These are phyloP conservation scores for Daldinia eschscholtzii DNA, from an alignment of 2,329 filamentous ascomycete genomes.

Conservation along the genomic window DNA sequence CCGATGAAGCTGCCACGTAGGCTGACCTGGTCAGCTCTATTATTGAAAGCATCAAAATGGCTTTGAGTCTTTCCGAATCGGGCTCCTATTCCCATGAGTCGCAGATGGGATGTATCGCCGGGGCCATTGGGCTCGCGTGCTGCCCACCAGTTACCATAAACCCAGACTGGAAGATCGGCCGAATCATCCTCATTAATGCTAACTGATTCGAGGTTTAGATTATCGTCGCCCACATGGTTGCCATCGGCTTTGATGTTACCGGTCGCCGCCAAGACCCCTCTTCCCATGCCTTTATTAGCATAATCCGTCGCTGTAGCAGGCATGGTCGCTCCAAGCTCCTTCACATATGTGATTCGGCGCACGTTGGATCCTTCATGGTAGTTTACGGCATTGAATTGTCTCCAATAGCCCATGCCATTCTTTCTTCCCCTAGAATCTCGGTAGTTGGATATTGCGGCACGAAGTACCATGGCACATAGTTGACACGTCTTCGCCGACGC, in stretches of 20 bases:
- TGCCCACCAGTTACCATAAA: constrained; percentile 30
- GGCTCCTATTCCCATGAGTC: constrained; percentile 26
- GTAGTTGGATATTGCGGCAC: constrained; percentile 28
- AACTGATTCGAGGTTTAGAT: constrained; percentile 5
- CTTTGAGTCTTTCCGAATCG: constrained; percentile 27
- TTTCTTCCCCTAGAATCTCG: constrained; percentile 17
- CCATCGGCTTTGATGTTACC: constrained; percentile 26
- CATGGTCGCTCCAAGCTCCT: constrained; percentile 19
- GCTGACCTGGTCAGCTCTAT: constrained; percentile 14
- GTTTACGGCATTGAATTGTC: constrained; percentile 26
- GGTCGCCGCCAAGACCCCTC: constrained; percentile 19
- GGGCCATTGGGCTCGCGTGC: constrained; percentile 6
- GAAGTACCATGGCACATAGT: constrained; percentile 19
- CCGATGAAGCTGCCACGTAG: constrained; percentile 20
- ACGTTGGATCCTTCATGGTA: constrained; percentile 20
- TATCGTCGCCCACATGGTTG: constrained; percentile 20
- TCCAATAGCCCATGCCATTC: constrained; percentile 27
- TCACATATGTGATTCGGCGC: constrained; percentile 20
- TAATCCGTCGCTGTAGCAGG: constrained; percentile 17
- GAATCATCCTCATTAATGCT: constrained; percentile 17
- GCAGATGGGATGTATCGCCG: constrained; percentile 12
- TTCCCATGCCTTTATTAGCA: constrained; percentile 3
- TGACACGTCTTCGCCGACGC: constrained; percentile 19
- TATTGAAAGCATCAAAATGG: constrained; percentile 24
- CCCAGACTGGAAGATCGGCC: constrained; percentile 24